phyloP scores from a whole-genome alignment of 1,284 basidiomycete species.

The Pseudozyma hubeiensis region DNA sequence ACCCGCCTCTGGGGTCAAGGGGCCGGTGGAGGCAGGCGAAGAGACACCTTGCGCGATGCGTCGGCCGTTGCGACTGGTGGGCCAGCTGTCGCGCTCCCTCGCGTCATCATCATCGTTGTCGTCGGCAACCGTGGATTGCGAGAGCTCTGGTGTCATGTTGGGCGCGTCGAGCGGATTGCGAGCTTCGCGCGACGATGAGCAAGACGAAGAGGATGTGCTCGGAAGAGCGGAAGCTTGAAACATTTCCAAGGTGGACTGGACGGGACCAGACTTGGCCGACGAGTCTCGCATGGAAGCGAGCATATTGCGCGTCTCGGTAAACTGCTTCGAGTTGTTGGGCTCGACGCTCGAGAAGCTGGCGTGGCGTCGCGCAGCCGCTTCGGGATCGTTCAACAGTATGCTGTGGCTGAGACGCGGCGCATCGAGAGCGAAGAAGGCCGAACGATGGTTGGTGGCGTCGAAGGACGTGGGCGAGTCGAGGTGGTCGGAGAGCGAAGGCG shows the following conservation, averaged over 20 bases:
- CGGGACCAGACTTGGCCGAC: conserved; percentile 13
- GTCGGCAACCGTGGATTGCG: conserved; percentile 14
- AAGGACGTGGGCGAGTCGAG: conserved; percentile 28
- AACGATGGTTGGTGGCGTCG: conserved; percentile 31
- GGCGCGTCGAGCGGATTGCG: conserved; percentile 14
- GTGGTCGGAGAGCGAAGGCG: conserved; percentile 36
- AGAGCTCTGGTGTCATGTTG: conserved; percentile 28
- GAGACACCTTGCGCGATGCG: conserved; percentile 1
- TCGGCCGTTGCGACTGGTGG: conserved; percentile 35
- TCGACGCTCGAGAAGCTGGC: conserved; percentile 52
- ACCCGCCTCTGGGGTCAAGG: conserved; percentile 21
- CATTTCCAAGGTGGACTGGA: background rate
- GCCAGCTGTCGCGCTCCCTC: conserved; percentile 57
- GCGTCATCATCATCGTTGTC: conserved; percentile 39
- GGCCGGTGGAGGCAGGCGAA: conserved; percentile 26
- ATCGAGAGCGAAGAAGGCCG: conserved; percentile 33
- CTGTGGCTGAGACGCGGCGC: conserved; percentile 4
- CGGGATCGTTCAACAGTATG: background rate
- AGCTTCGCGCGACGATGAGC: conserved; percentile 4
- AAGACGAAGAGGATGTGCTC: background rate
- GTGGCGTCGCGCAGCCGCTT: conserved; percentile 39
- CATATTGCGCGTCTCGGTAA: conserved; percentile 24
- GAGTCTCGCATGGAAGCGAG: conserved; percentile 25
- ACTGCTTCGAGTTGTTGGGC: conserved; percentile 26
- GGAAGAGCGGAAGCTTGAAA: background rate